Percentiles rank a stretch among this genome's conserved stretches.
Conservation (phyloP, 2,329 filamentous ascomycete genomes). For the Phialophora expanda region DNA sequence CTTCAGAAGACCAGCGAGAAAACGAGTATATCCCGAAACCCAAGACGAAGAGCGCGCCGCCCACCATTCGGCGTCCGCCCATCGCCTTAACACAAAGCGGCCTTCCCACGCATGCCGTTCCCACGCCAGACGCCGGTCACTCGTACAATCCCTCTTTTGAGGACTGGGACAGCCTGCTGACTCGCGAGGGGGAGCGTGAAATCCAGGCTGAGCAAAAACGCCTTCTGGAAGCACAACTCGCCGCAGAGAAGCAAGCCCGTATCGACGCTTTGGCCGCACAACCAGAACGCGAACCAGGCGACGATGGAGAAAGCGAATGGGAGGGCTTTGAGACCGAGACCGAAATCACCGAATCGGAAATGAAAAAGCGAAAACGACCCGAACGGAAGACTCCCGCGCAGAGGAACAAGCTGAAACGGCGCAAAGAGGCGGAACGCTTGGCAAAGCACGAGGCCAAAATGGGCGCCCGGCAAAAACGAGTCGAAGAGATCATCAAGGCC, state of each 20-base stretch:
- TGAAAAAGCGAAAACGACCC: constrained; percentile 73
- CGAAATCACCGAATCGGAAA: constrained; percentile 65
- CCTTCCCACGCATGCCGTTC: constrained; percentile 77
- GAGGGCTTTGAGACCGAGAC: constrained; percentile 83
- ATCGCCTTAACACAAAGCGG: constrained; percentile 82
- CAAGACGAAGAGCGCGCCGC: constrained; percentile 71
- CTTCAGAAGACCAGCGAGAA: constrained; percentile 46
- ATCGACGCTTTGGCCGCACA: constrained; percentile 74
- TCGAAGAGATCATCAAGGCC: constrained; percentile 60
- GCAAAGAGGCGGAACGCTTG: constrained; percentile 83
- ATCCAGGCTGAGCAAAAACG: constrained; percentile 79
- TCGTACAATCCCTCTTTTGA: constrained; percentile 91
- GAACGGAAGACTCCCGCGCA: constrained; percentile 85
- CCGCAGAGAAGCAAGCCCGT: constrained; percentile 66
- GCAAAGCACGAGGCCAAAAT: constrained; percentile 76
- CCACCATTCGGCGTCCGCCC: constrained; percentile 75
- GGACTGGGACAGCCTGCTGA: constrained; percentile 80
- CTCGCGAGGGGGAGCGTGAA: constrained; percentile 76
- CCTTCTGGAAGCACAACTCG: constrained; percentile 65
- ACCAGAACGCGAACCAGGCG: constrained; percentile 76
- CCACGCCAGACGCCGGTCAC: constrained; percentile 77
- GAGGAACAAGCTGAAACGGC: constrained; percentile 83
- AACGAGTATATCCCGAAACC: constrained; percentile 71
- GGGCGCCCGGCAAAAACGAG: constrained; percentile 74
- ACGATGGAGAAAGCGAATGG: constrained; percentile 88